Percentiles rank a stretch among this genome's conserved stretches.
Conservation (phyloP, 306 rosid genomes). For the Vigna hirtella region DNA sequence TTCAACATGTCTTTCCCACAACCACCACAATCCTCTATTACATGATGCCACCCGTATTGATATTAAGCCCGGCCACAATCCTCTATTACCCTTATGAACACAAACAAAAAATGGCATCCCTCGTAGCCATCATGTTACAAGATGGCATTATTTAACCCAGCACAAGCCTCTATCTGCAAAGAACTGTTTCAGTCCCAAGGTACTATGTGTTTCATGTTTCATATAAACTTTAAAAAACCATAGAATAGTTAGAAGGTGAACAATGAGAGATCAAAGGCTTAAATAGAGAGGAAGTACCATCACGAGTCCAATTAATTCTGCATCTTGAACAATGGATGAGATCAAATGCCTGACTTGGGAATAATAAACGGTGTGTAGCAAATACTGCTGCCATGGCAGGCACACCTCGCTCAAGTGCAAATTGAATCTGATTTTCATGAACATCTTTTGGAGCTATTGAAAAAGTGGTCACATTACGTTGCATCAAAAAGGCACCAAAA, state of each 20-base stretch:
- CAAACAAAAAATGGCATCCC: no score
- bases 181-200: neutral
- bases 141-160: no score
- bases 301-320: slow-evolving; percentile 86
- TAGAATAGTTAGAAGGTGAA: neutral
- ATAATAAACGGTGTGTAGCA: slow-evolving; percentile 69
- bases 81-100: no score
- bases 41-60: no score
- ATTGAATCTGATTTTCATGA: slow-evolving; percentile 89
- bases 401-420: slow-evolving; percentile 96
- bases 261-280: slow-evolving; percentile 28
- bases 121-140: no score
- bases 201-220: neutral
- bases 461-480: slow-evolving; percentile 73
- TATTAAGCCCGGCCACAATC: no score
- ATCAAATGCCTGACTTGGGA: slow-evolving; percentile 95
- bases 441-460: slow-evolving; percentile 87
- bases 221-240: neutral
- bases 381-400: slow-evolving; percentile 83
- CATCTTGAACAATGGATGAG: slow-evolving; percentile 92
- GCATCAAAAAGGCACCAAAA: slow-evolving; percentile 87
- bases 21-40: no score
- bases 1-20: no score
- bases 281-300: slow-evolving; percentile 58
- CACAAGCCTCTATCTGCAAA: neutral